Evolutionary conservation across 495 filamentous ascomycete species (phyloP).

Genomic region (Pyrenula massariospora): DNA sequence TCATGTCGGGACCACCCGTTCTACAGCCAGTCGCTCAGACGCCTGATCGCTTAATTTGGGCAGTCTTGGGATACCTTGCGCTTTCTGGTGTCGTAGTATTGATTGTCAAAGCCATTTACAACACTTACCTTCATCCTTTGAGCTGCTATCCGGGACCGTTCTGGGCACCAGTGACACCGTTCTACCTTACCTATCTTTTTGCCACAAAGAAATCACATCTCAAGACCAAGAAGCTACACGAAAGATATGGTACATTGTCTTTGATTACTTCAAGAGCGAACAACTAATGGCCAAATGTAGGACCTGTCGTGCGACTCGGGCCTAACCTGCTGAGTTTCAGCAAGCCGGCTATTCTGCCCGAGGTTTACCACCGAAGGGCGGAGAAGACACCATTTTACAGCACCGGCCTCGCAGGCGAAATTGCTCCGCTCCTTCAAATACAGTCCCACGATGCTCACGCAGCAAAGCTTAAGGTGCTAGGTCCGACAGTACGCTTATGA

Average conservation of each 20-base stretch:
- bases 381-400: slow-evolving; percentile 45
- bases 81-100: no score
- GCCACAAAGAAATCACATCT: slow-evolving; percentile 28
- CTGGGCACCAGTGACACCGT: slow-evolving; percentile 35
- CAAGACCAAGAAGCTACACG: slow-evolving; percentile 24
- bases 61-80: no score
- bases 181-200: slow-evolving; percentile 38
- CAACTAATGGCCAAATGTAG: slow-evolving; percentile 11
- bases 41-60: no score
- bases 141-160: slow-evolving; percentile 40
- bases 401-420: slow-evolving; percentile 35
- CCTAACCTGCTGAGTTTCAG: slow-evolving; percentile 32
- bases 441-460: slow-evolving; percentile 35
- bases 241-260: slow-evolving; percentile 37
- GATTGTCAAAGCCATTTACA: no score
- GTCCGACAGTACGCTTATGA: no score
- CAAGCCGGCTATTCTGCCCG: slow-evolving; percentile 33
- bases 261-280: not conserved
- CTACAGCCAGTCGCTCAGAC: no score
- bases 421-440: slow-evolving; percentile 36
- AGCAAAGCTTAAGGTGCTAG: slow-evolving; percentile 26
- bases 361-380: slow-evolving; percentile 40
- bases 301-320: slow-evolving; percentile 31
- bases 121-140: slow-evolving; percentile 41
- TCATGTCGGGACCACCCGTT: no score